Conservation (phyloP, 2,329 filamentous ascomycete species). For the Botrytis tulipae region DNA sequence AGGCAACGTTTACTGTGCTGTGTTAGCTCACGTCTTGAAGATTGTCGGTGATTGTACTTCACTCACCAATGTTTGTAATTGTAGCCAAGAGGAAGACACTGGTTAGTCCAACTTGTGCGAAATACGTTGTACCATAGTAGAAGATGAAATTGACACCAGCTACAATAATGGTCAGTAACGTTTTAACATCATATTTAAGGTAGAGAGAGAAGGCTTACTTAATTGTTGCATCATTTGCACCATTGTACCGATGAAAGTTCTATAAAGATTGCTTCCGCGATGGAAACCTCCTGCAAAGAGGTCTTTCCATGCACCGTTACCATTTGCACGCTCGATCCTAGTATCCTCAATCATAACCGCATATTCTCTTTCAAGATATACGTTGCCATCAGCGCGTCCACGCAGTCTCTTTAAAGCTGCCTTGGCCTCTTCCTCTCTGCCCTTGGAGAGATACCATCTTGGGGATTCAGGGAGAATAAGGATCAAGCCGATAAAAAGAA, state of each 20-base stretch:
- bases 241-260: conserved; percentile 69
- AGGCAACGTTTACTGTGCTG: conserved; percentile 71
- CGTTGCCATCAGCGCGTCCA: conserved; percentile 42
- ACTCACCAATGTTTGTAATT: conserved; percentile 50
- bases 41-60: not conserved
- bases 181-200: not conserved
- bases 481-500: conserved; percentile 12
- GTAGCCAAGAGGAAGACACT: conserved; percentile 81
- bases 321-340: conserved; percentile 73
- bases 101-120: conserved; percentile 69
- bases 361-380: conserved; percentile 56
- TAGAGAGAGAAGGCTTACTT: conserved; percentile 39
- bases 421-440: conserved; percentile 41
- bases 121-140: conserved; percentile 90
- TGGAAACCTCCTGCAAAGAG: conserved; percentile 63
- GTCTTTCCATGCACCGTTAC: conserved; percentile 66
- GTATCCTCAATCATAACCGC: conserved; percentile 23
- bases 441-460: conserved; percentile 40
- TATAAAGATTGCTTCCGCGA: conserved; percentile 64
- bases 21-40: not conserved
- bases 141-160: conserved; percentile 91
- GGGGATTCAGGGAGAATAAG: conserved; percentile 40
- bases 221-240: conserved; percentile 79
- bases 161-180: conserved; percentile 40
- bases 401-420: conserved; percentile 68